Evolutionary conservation across 257 asterid genomes (phyloP).

Genomic region (Solanum sparsipilum): DNA sequence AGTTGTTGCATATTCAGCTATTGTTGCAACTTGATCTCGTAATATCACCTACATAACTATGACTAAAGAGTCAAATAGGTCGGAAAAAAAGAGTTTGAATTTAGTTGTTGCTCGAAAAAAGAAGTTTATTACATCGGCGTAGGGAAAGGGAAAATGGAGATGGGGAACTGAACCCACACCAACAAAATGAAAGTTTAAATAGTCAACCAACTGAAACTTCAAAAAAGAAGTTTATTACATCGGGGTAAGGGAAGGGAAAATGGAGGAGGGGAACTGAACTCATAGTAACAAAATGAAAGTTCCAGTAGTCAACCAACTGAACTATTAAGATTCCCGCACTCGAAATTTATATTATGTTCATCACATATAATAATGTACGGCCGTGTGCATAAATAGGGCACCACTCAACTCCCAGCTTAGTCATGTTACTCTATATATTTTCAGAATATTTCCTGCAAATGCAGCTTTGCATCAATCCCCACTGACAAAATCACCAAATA

Average conservation of each 20-base stretch:
- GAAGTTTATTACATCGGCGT: not conserved
- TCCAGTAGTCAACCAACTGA: not conserved
- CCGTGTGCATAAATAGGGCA: not conserved
- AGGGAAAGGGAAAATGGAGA: not conserved
- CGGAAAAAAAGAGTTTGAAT: not conserved
- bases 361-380: not conserved
- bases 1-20: not conserved
- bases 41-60: not conserved
- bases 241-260: not conserved
- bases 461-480: not conserved
- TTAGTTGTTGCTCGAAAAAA: not conserved
- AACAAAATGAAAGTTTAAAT: too few species aligned
- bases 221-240: not conserved
- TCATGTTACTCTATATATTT: not conserved
- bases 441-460: not conserved
- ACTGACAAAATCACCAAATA: not conserved
- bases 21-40: not conserved
- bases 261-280: not conserved
- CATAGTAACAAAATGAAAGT: too few species aligned
- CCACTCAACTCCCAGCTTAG: not conserved
- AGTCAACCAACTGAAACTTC: too few species aligned
- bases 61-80: not conserved
- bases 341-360: not conserved
- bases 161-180: too few species aligned
- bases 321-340: accelerated